Evolutionary conservation across 345 rosid genomes (phyloP).

Genomic region (Brassica juncea): DNA sequence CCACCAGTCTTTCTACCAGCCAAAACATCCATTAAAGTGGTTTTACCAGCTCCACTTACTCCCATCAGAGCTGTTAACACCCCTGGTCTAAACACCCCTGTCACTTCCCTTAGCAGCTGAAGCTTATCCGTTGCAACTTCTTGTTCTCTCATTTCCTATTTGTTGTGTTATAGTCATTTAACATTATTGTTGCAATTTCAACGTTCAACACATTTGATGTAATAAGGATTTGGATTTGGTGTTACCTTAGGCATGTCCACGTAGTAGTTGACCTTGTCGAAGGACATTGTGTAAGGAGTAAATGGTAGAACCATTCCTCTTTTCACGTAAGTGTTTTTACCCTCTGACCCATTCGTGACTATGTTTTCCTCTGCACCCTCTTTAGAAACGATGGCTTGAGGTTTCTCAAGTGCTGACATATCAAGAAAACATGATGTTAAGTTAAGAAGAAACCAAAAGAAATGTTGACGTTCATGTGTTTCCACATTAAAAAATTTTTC

Average conservation of each 20-base stretch:
- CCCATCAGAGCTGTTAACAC: constrained; percentile 95
- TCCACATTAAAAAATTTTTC: background rate
- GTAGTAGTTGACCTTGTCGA: constrained; percentile 60
- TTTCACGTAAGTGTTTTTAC: constrained; percentile 46
- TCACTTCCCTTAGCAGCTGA: constrained; percentile 70
- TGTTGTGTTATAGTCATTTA: background rate
- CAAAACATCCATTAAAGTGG: constrained; percentile 94
- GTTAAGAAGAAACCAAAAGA: background rate
- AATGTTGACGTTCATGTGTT: background rate
- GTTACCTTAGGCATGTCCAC: constrained; percentile 81
- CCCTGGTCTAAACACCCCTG: constrained; percentile 90
- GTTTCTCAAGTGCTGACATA: constrained; percentile 62
- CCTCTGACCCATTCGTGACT: constrained; percentile 2
- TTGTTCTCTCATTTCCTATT: constrained; percentile 87
- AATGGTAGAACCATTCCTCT: constrained; percentile 87
- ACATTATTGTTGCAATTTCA: background rate
- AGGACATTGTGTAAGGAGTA: constrained; percentile 79
- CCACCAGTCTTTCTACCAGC: constrained; percentile 95
- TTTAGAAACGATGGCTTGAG: constrained; percentile 62
- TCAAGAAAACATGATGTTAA: background rate
- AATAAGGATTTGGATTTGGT: constrained; percentile 2
- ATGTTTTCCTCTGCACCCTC: constrained; percentile 50
- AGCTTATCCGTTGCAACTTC: constrained; percentile 70
- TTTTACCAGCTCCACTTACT: constrained; percentile 98
- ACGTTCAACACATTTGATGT: background rate